A percentile compares a stretch with the other conserved stretches of the same genome.
Evolutionary conservation across 2,329 filamentous ascomycete genomes (phyloP).

Genomic region (Laburnicola sp.): DNA sequence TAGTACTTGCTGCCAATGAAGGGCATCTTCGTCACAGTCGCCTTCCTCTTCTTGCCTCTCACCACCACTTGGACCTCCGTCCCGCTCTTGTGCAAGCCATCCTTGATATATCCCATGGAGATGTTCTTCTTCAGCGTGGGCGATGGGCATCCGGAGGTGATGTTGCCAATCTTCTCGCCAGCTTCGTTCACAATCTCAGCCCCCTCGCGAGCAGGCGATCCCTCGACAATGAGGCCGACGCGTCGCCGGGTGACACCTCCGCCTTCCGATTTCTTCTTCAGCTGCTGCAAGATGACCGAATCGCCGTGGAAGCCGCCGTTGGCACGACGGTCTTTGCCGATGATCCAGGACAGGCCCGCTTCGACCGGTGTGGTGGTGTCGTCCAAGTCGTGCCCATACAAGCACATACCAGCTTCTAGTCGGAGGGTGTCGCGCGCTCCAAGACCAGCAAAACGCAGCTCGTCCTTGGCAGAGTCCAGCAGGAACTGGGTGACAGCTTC

Average conservation of each 20-base stretch:
- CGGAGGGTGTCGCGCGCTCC: conserved; percentile 90
- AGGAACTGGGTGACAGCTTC: conserved; percentile 70
- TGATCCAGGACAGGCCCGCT: conserved; percentile 74
- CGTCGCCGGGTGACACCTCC: conserved; percentile 70
- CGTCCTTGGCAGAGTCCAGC: conserved; percentile 63
- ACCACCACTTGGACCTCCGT: conserved; percentile 80
- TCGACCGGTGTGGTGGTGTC: conserved; percentile 73
- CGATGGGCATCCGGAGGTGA: conserved; percentile 90
- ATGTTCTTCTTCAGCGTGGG: conserved; percentile 88
- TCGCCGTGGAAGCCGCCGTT: conserved; percentile 82
- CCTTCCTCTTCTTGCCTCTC: conserved; percentile 74
- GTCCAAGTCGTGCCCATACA: conserved; percentile 98
- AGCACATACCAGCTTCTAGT: conserved; percentile 95
- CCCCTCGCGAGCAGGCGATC: conserved; percentile 87
- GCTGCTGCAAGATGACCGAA: conserved; percentile 73
- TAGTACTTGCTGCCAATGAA: conserved; percentile 82
- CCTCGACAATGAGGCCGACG: conserved; percentile 79
- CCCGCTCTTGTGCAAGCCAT: conserved; percentile 79
- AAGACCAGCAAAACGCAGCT: conserved; percentile 80
- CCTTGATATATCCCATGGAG: conserved; percentile 89
- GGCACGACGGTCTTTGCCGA: conserved; percentile 74
- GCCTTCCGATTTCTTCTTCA: conserved; percentile 74
- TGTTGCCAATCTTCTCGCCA: conserved; percentile 69
- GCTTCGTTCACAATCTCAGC: conserved; percentile 71
- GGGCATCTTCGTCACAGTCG: conserved; percentile 82